Base-by-base conservation (phyloP, 176 grass and related monocot species). In the Bolboschoenus planiculmis region DNA sequence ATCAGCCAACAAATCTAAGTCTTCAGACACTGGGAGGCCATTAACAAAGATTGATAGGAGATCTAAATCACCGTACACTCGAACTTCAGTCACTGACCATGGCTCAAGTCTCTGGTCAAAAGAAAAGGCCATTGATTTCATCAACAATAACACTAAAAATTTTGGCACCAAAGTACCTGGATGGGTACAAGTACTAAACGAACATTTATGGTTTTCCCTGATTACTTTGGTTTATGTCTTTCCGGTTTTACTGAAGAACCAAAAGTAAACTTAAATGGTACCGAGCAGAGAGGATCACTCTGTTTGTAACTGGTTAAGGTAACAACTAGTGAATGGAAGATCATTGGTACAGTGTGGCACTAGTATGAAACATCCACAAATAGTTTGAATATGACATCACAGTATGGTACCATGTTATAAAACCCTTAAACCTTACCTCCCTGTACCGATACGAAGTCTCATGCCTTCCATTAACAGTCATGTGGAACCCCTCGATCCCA, bases 381-480 rank as follows among this genome's bases (percentile, higher is more conserved):
- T 15, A 68, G 34, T 68, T 63, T 63, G 34, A 31, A 65, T 5
- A 33, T 51, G 72, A 7, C 44, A 50, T 24, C 44, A 15, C 0
- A 26, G 26, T 76, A 76, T 20, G 44, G 26, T 50, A 31, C 14
- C 11, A 51, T 33, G 14, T 11, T 20, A 51, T 33, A 26, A 77
- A 77, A 50, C 6, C 26, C 72, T 51, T 53, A n/a, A 53, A 77
- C 21, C 84, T 85, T 86, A 93, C 94, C 94, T 94, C 94, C 85
- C 86, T 92, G 55, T 97, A 97, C 1, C 83, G 26, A 73, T 92
- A 94, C 1, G 94, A 97, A 58, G 91, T 94, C 56, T 94, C 94
- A 29, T 97, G 94, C 77, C 68, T 84, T 76, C 94, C 91, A 81
- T 97, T 97, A 34, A 97, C 91, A 56, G 91, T 93, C 84, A 97